Evolutionary conservation across 1,284 basidiomycete genomes (phyloP).

Genomic region (Fomitopsis pinicola): DNA sequence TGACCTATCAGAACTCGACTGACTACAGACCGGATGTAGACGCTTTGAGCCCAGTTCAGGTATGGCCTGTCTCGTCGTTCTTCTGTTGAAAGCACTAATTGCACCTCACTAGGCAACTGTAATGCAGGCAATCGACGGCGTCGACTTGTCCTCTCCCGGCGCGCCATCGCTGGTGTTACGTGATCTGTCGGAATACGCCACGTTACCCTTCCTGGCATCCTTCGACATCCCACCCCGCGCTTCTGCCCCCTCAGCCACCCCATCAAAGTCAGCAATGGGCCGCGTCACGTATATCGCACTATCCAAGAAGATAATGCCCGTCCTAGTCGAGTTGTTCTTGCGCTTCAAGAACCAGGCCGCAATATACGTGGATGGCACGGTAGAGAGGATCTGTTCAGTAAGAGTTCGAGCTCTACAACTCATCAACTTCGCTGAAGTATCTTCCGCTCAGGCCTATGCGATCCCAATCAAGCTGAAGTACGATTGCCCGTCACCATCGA

Average conservation of each 20-base stretch:
- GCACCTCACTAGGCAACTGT: slow-evolving; percentile 50
- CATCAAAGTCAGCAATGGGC: slow-evolving; percentile 35
- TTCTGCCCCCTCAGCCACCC: slow-evolving; percentile 28
- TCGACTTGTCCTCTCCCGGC: slow-evolving; percentile 61
- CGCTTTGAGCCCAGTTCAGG: slow-evolving; percentile 79
- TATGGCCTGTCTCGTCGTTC: slow-evolving; percentile 23
- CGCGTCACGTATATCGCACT: slow-evolving; percentile 86
- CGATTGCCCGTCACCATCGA: slow-evolving; percentile 85
- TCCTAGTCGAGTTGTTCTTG: slow-evolving; percentile 70
- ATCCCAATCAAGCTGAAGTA: slow-evolving; percentile 94
- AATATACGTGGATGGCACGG: slow-evolving; percentile 78
- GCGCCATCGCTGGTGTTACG: slow-evolving; percentile 72
- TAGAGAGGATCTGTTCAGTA: slow-evolving; percentile 81
- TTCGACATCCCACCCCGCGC: slow-evolving; percentile 47
- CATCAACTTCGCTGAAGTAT: background rate
- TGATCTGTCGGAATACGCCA: slow-evolving; percentile 83
- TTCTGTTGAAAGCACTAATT: slow-evolving; percentile 8
- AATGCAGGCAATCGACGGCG: slow-evolving; percentile 60
- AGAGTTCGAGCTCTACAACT: background rate
- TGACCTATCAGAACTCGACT: slow-evolving; percentile 79
- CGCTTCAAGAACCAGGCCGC: slow-evolving; percentile 53
- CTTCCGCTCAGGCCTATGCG: slow-evolving; percentile 65
- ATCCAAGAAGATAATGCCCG: slow-evolving; percentile 83
- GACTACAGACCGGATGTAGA: slow-evolving; percentile 90
- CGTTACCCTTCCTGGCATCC: slow-evolving; percentile 79